A percentile compares a stretch with the other conserved stretches of the same genome.
These are phyloP conservation scores for Aschersonia sp. DNA, from an alignment of 2,329 filamentous ascomycete species.

Conservation along the genomic window DNA sequence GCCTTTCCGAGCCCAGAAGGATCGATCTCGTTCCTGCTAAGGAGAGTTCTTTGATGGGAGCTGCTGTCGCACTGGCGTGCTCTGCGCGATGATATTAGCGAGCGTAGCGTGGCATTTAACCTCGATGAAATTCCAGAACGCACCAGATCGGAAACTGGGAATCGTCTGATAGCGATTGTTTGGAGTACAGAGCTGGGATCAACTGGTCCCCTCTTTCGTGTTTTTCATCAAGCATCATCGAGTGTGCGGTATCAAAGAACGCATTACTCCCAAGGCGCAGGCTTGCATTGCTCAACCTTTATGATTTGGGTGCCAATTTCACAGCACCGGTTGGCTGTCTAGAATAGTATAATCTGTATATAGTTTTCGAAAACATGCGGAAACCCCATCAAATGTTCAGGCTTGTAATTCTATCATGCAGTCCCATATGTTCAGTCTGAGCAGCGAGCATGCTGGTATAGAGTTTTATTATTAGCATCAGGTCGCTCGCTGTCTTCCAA, in stretches of 20 bases:
- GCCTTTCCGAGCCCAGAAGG: constrained; percentile 20
- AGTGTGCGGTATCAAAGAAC: constrained; percentile 3
- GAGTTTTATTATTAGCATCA: no score
- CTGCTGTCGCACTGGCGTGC: constrained; percentile 52
- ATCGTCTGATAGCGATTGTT: no score
- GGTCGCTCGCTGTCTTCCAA: no score
- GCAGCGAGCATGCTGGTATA: no score
- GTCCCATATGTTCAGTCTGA: no score
- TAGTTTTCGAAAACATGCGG: neutral
- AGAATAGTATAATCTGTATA: neutral
- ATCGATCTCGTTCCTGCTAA: constrained; percentile 54
- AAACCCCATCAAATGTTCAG: no score
- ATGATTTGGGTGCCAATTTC: neutral
- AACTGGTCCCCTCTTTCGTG: neutral
- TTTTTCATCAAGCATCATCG: constrained; percentile 1
- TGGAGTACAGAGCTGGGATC: no score
- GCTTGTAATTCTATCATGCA: no score
- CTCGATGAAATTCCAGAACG: no score
- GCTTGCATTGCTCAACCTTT: constrained; percentile 6
- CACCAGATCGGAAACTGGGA: no score
- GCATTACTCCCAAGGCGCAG: constrained; percentile 8
- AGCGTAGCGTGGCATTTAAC: neutral
- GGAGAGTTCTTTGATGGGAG: constrained; percentile 63
- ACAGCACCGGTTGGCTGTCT: neutral
- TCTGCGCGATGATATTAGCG: constrained; percentile 9